Conservation (phyloP, 495 filamentous ascomycete species). For the Geopyxis carbonaria region DNA sequence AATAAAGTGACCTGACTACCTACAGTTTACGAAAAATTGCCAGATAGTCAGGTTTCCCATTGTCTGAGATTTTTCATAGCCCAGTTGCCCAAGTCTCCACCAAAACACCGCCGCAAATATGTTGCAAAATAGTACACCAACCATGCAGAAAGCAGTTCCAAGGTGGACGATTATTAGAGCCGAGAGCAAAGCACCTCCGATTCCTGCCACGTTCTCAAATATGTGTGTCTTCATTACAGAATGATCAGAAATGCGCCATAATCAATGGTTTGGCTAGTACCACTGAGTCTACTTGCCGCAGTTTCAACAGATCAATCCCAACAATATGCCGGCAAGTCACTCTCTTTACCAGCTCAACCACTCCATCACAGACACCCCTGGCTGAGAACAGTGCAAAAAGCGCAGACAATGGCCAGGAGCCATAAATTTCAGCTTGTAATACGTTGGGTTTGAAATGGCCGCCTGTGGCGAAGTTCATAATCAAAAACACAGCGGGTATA, state of each 20-base stretch:
- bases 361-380: conserved; percentile 27
- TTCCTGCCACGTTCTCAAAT: conserved; percentile 32
- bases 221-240: conserved; percentile 29
- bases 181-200: conserved; percentile 29
- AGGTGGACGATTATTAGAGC: conserved; percentile 26
- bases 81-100: conserved; percentile 27
- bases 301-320: conserved; percentile 31
- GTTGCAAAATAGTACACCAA: conserved; percentile 31
- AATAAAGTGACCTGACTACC: no score
- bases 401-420: conserved; percentile 27
- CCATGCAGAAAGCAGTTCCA: conserved; percentile 31
- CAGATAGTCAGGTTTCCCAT: no score
- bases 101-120: conserved; percentile 24
- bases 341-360: conserved; percentile 33
- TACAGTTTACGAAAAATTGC: no score
- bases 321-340: conserved; percentile 33
- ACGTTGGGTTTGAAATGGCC: no score
- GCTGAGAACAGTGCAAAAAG: conserved; percentile 30
- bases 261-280: conserved; percentile 3
- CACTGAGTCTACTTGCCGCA: conserved; percentile 30
- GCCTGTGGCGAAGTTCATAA: conserved; percentile 29
- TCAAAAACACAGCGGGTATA: conserved; percentile 26
- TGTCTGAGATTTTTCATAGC: no score
- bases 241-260: neutral
- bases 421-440: conserved; percentile 28